These are phyloP conservation scores for Suillus sp. DNA, from an alignment of 768 basidiomycete species.

Conservation along the genomic window DNA sequence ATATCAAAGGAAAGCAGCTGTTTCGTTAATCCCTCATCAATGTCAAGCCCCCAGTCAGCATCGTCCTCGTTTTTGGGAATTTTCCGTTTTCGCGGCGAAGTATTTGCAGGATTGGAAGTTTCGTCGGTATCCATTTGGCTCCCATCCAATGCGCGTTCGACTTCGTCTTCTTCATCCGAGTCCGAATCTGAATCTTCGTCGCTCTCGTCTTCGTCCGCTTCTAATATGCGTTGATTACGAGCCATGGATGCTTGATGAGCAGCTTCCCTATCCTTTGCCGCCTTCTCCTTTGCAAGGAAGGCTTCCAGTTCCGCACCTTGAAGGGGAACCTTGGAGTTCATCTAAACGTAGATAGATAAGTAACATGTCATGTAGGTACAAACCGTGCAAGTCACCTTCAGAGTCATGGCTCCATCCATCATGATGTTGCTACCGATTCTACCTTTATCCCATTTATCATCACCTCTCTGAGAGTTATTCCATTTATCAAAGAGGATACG, in stretches of 20 bases:
- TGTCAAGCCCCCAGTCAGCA: constrained; percentile 70
- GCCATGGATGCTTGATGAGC: constrained; percentile 83
- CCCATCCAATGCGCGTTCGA: constrained; percentile 55
- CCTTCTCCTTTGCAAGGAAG: constrained; percentile 73
- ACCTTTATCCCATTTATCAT: constrained; percentile 87
- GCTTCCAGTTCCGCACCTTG: constrained; percentile 87
- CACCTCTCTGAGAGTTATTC: constrained; percentile 79
- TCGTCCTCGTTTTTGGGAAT: constrained; percentile 52
- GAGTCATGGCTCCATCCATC: constrained; percentile 68
- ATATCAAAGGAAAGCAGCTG: constrained; percentile 91
- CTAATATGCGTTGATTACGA: constrained; percentile 84
- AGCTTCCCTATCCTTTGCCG: constrained; percentile 78
- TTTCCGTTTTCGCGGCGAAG: constrained; percentile 40
- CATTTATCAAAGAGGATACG: constrained; percentile 82
- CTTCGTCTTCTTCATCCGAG: constrained; percentile 62
- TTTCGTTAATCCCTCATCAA: constrained; percentile 73
- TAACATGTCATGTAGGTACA: background rate
- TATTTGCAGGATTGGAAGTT: constrained; percentile 31
- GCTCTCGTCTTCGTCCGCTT: constrained; percentile 90
- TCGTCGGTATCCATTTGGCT: constrained; percentile 48
- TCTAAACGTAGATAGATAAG: constrained; percentile 42
- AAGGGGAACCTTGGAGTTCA: constrained; percentile 88
- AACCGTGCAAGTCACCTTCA: constrained; percentile 54
- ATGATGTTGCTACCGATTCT: constrained; percentile 84
- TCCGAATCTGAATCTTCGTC: constrained; percentile 70